phyloP scores from a whole-genome alignment of 1,139 yeast genomes.

The Candida sanyaensis region DNA sequence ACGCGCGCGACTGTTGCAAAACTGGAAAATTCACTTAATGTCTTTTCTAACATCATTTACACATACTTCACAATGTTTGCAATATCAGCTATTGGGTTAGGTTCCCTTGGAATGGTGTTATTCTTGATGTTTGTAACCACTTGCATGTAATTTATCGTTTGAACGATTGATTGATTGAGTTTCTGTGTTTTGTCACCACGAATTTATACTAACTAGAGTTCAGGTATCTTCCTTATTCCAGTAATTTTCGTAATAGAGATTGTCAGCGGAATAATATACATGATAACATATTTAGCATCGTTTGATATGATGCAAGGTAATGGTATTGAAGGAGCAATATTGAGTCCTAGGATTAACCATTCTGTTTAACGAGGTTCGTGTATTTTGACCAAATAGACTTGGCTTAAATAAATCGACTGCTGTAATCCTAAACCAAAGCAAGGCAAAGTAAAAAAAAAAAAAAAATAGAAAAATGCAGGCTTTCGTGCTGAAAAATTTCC shows the following conservation, averaged over 20 bases:
- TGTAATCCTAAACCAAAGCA: not conserved
- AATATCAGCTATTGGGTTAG: constrained; percentile 20
- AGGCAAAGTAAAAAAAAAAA: not conserved
- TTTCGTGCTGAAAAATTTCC: not conserved
- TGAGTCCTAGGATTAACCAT: not conserved
- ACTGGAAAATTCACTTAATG: not conserved
- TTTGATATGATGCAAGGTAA: constrained; percentile 7
- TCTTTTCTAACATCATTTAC: not conserved
- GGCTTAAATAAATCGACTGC: not conserved
- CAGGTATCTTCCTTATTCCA: constrained; percentile 15
- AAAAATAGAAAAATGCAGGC: not conserved
- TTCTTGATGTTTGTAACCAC: constrained; percentile 15
- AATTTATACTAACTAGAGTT: not conserved
- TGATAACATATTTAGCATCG: constrained; percentile 10
- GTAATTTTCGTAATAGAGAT: constrained; percentile 13
- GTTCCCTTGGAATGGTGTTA: constrained; percentile 13
- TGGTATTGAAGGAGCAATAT: constrained; percentile 11
- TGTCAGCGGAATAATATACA: constrained; percentile 10
- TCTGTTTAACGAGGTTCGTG: not conserved
- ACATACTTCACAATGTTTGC: constrained; percentile 18
- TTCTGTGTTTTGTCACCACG: not conserved
- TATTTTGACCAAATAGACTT: not conserved
- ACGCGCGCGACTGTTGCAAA: not conserved
- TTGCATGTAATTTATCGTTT: constrained; percentile 15
- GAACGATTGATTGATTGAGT: not conserved